These are phyloP conservation scores for Allium sativum DNA, from an alignment of 106 monocot species.

Conservation along the genomic window DNA sequence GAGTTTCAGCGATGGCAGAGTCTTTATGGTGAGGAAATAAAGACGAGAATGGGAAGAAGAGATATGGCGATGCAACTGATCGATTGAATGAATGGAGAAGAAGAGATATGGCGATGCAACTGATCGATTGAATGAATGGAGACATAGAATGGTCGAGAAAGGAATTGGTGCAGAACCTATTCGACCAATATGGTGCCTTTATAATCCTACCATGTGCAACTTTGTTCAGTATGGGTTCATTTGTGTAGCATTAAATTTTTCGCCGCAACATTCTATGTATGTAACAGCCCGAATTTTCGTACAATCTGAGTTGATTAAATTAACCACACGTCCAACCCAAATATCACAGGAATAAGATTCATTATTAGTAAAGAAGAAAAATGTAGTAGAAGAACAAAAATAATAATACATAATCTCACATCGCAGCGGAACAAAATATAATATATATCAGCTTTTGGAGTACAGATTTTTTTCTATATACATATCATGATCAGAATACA, in stretches of 20 bases:
- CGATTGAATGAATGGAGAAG: conserved; percentile 77
- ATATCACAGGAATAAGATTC: too few relatives aligned
- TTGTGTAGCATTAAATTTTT: not conserved
- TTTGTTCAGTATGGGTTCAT: conserved; percentile 16
- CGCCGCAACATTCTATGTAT: not conserved
- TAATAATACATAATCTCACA: too few relatives aligned
- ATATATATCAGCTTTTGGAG: too few relatives aligned
- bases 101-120: conserved; percentile 70
- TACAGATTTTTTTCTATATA: too few relatives aligned
- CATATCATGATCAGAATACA: too few relatives aligned
- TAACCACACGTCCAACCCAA: too few relatives aligned
- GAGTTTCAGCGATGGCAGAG: conserved; percentile 82
- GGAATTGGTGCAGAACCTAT: conserved; percentile 80
- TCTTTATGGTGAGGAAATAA: conserved; percentile 77
- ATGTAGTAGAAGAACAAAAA: too few relatives aligned
- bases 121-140: conserved; percentile 77
- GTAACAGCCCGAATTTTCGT: too few relatives aligned
- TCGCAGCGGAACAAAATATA: too few relatives aligned
- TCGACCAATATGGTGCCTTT: conserved; percentile 70
- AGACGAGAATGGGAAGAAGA: conserved; percentile 44
- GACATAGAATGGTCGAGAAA: conserved; percentile 65
- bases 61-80: conserved; percentile 66
- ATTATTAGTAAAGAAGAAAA: too few relatives aligned
- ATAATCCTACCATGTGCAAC: conserved; percentile 73
- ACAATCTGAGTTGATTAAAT: too few relatives aligned